Evolutionary conservation across 768 basidiomycete species (phyloP), one percentile per base, ranked within the genome.

Genomic region (Hypsizygus marmoreus): DNA sequence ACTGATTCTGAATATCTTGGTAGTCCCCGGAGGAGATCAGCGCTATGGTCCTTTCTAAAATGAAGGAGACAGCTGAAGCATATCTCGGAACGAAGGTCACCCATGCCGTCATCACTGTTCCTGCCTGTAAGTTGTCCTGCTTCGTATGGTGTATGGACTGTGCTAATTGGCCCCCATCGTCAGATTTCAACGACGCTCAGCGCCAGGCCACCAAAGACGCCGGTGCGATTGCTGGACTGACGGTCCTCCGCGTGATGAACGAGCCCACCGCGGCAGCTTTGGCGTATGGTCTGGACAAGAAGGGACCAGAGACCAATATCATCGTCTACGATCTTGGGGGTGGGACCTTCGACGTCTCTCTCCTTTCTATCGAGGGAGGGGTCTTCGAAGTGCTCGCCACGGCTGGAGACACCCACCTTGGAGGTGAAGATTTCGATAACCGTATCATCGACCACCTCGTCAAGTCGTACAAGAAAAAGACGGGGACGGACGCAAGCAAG

Each of bases 281-380:
- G 60, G 81, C 84, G 40, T 86, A 86, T 68, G 82, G 82, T 58
- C 76, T 86, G 43, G 75, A 82, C 71, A 78, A 80, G 64, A 77
- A 79, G 58, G 74, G 70, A 34, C 69, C 68, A 8, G 82, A 71
- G 67, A 82, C 62, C 63, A 80, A 78, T 58, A 72, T 86, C 41
- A 74, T 87, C 58, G 82, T 84, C 54, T 85, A 84, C 72, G 84
- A 86, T 65, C 73, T 87, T 37, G 84, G 84, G 51, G 84, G 85
- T 53, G 84, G 85, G 53, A 86, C 82, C 39, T 86, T 86, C 68
- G 82, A 85, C 72, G 85, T 84, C 34, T 84, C 83, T 36, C 75
- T 86, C 31, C 74, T 87, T 39, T 76, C 79, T 49, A 82, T 87
- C 65, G 79, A 81, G 49, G 82, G 80, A 55, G 80, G 81, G 56